phyloP scores from a whole-genome alignment of 2,329 filamentous ascomycete species.

The Neonectria magnoliae region DNA sequence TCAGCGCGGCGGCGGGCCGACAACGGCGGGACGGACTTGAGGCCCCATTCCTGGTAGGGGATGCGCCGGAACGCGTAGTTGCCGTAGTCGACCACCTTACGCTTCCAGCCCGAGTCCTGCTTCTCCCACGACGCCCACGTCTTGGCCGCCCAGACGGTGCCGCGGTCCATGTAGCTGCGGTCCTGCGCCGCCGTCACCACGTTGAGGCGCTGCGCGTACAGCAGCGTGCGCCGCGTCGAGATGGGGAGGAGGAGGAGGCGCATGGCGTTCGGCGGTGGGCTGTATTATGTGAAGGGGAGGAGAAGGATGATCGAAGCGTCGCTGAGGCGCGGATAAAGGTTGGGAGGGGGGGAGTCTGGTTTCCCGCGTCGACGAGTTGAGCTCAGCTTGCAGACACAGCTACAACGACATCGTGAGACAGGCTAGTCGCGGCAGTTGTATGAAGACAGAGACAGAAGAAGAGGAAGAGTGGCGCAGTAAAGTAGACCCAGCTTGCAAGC shows the following conservation, averaged over 20 bases:
- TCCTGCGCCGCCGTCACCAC: conserved; percentile 59
- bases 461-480: neutral
- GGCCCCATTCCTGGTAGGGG: conserved; percentile 96
- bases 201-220: conserved; percentile 86
- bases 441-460: neutral
- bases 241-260: conserved; percentile 93
- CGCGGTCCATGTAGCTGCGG: conserved; percentile 71
- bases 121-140: conserved; percentile 91
- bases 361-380: neutral
- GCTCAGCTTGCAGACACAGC: conserved; percentile 5
- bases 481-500: neutral
- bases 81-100: conserved; percentile 83
- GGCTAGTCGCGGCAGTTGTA: neutral
- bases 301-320: neutral
- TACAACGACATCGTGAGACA: conserved; percentile 23
- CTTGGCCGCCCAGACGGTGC: conserved; percentile 75
- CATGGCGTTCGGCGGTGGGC: conserved; percentile 62
- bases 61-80: conserved; percentile 88
- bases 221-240: conserved; percentile 87
- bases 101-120: conserved; percentile 87
- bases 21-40: conserved; percentile 92
- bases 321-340: neutral
- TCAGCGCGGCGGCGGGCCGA: conserved; percentile 72
- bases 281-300: neutral
- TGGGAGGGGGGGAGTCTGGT: neutral